Evolutionary conservation across 148 eudicot species (phyloP), one percentile per base, ranked within the genome.

Genomic region (Rheum nobile): DNA sequence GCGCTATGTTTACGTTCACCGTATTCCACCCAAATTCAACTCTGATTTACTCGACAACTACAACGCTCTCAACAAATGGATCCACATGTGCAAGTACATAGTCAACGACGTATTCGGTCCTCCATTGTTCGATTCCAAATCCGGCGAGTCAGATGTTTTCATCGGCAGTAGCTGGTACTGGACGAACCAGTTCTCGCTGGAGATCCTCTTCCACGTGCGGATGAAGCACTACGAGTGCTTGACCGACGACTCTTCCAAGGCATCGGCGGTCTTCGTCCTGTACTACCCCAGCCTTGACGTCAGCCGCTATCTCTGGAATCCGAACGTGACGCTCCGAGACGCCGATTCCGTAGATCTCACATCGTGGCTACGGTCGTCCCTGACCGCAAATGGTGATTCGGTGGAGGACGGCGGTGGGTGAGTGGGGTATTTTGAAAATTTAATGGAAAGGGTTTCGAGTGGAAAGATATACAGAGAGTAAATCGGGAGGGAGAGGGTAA

Each of bases 211-310:
- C 47, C 93, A 82, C 50, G 83, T 78, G 67, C 72, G 88, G 71
- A 87, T 92, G 86, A 92, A 81, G 39, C 88, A 85, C 17, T 92
- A 92, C 39, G 73, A 77, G 28, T 92, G 98, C 71, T 72, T 92
- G 10, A 92, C 98, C 0, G 78, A 85, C 1, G 77, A 87, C 37
- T 86, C 90, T 0, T 83, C 91, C 1, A 71, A 57, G 37, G 93
- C 98, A 42, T 74, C 88, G 0, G 96, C 93, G 0, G 76, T 90
- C 1, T 92, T 72, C 63, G 87, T 88, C 16, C 98, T 96, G 2
- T 92, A 84, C 34, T 90, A 87, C n/a, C n/a, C n/a, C n/a, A n/a
- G n/a, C n/a, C n/a, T n/a, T n/a, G n/a, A n/a, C n/a, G n/a, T n/a
- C n/a, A 78, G 89, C 8, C 77, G 96, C 1, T 83, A 81, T 46